Evolutionary conservation across 768 basidiomycete species (phyloP), one percentile per base, ranked within the genome.

Genomic region (Pholiota conissans): DNA sequence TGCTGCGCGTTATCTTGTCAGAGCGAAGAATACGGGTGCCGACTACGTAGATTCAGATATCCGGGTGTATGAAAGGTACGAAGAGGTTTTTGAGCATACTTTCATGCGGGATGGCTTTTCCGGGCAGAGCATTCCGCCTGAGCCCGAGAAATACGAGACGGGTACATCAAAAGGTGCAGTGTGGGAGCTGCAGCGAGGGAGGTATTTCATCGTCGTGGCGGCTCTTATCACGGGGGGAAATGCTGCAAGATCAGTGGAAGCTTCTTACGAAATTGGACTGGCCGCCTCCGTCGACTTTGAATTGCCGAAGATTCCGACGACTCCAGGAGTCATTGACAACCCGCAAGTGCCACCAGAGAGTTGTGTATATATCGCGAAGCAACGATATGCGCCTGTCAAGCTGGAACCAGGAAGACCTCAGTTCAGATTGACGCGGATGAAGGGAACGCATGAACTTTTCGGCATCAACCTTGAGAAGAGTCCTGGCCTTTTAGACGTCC

Each of bases 341-440:
- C 58, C 58, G 5, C 58, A 37, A 26, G 58, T 32, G n/a, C n/a
- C n/a, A n/a, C n/a, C 30, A 32, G 6, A 55, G 49, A 59, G 52
- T 37, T 59, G 58, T 46, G 39, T 55, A n/a, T 59, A 50, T 27
- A 42, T 59, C 27, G 52, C 52, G 24, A 59, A 50, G 37, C 52
- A 29, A 22, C 46, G 58, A 55, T 59, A 59, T 30, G 52, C 58
- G n/a, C 58, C 58, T 11, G 40, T 59, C 26, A 59, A n/a, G 26
- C 28, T 59, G 26, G 58, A 59, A 28, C 34, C 9, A 16, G 58
- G 48, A 11, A 49, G 28, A 26, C 37, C 58, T 10, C 58, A 59
- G 28, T 59, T 42, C 30, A 48, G 58, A 39, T 29, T 60, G 37
- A 49, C 58, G 5, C 52, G 51, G 39, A 55, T 55, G 35, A 60